These are phyloP conservation scores for Boletus patriciae DNA, from an alignment of 768 basidiomycete genomes.

Conservation along the genomic window DNA sequence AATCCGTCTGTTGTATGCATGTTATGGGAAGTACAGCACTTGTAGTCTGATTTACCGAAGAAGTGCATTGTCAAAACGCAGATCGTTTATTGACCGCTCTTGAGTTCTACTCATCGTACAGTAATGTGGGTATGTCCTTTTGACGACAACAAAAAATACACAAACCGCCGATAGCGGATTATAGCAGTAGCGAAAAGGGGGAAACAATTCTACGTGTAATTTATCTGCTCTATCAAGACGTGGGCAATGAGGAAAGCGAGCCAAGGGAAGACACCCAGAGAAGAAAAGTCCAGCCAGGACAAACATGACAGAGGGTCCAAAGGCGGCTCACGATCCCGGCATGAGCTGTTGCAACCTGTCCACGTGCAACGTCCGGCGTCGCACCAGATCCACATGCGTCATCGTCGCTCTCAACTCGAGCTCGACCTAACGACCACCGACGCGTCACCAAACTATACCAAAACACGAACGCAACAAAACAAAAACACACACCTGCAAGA, in stretches of 20 bases:
- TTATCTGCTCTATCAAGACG: constrained; percentile 15
- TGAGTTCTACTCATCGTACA: not conserved
- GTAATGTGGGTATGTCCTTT: constrained; percentile 5
- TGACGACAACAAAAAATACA: not conserved
- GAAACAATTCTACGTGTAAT: not conserved
- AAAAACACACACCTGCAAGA: constrained; percentile 67
- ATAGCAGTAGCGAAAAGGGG: not conserved
- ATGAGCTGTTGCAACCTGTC: constrained; percentile 44
- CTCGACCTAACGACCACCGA: constrained; percentile 44
- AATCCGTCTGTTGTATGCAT: not conserved
- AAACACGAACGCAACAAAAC: not conserved
- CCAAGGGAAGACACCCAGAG: not conserved
- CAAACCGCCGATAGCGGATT: not conserved
- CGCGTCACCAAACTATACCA: not conserved
- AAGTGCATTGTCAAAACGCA: too few relatives aligned
- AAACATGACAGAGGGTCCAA: not conserved
- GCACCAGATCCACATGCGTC: constrained; percentile 55
- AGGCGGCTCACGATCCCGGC: constrained; percentile 18
- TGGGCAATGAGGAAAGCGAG: not conserved
- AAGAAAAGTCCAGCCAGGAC: not conserved
- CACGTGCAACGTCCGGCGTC: constrained; percentile 54
- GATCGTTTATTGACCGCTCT: too few relatives aligned
- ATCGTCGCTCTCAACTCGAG: constrained; percentile 54
- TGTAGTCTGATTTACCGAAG: too few relatives aligned
- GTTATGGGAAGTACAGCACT: too few relatives aligned